These are phyloP conservation scores for Pythium insidiosum DNA, from an alignment of 352 stramenopile genomes.

Conservation along the genomic window DNA sequence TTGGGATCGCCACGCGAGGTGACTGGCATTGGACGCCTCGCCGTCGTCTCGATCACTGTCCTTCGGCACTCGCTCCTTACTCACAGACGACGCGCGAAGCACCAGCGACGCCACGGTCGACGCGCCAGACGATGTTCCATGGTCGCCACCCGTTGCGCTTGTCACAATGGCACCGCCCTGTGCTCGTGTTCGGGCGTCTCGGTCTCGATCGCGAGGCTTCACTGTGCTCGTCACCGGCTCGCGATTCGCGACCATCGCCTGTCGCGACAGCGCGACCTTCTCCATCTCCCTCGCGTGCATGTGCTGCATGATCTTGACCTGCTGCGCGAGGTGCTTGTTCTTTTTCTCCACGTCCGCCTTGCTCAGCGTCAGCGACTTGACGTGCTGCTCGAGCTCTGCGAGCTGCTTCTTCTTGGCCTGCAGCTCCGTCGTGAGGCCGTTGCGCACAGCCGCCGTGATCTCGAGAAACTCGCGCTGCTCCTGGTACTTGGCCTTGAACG, in stretches of 20 bases:
- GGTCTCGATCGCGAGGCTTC: conserved; percentile 2
- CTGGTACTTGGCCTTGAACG: conserved; percentile 26
- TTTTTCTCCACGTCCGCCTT: conserved; percentile 20
- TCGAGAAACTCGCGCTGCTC: conserved; percentile 56
- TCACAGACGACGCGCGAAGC: not conserved
- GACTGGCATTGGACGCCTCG: not conserved
- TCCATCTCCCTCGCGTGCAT: conserved; percentile 33
- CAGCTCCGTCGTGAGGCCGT: conserved; percentile 43
- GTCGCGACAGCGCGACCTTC: conserved; percentile 9
- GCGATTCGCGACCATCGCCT: not conserved
- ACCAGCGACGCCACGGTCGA: no score
- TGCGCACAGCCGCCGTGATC: conserved; percentile 44
- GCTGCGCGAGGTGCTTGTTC: conserved; percentile 30
- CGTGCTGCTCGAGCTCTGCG: conserved; percentile 23
- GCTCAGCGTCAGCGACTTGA: conserved; percentile 8
- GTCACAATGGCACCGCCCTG: not conserved
- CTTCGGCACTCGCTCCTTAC: not conserved
- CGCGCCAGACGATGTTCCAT: not conserved
- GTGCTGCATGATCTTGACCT: conserved; percentile 50
- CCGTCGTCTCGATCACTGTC: not conserved
- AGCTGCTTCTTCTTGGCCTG: conserved; percentile 42
- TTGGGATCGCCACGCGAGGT: not conserved
- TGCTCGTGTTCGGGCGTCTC: conserved; percentile 3
- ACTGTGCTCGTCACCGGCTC: not conserved
- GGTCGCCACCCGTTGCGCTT: not conserved